Base-by-base conservation (phyloP, 345 rosid genomes). In the Eucalyptus sp. region DNA sequence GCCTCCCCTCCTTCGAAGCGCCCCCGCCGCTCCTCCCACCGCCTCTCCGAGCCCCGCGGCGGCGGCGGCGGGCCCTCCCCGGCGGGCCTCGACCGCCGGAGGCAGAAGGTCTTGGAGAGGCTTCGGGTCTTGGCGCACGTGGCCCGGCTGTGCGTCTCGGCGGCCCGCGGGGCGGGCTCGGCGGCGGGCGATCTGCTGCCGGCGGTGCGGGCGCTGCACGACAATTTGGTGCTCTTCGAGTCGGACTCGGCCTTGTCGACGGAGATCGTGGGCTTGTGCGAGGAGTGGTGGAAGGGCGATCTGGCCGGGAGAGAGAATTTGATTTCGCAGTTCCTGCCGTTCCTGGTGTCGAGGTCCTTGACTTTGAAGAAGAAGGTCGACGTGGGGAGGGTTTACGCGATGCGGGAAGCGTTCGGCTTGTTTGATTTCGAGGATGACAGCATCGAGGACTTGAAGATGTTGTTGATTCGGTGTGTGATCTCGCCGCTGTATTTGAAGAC, bases 401-500 rank as follows among this genome's bases (percentile, higher is more conserved):
- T 98, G 2, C 96, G 98, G 7, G 98, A 97, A 31, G 99, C 96
- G 11, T 97, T 98, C 86, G 60, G 91, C 31, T 79, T 94, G 90
- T 96, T 98, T 27, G 99, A 98, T 89, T 98, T 96, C 10, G 96
- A 97, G 50, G 99, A 98, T 81, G 96, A 95, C 88, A 98, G 98
- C 88, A 98, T 95, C 44, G 98, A 94, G 88, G 99, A 98, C 87
- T 91, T 98, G 91, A 95, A 95, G 90, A 89, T 93, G 92, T 87
- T 98, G 89, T 86, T 98, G 62, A 96, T 98, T 33, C 93, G 99
- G 46, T 96, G 99, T 56, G 93, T 98, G 27, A 94, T 98, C 79
- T 92, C 96, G 4, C 99, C 99, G 15, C 44, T 97, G 87, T 96
- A 93, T 90, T 87, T 98, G 86, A 98, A 95, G 86, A 94, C 98